Conservation (phyloP, 2,329 filamentous ascomycete species). For the Orbilia javanica region DNA sequence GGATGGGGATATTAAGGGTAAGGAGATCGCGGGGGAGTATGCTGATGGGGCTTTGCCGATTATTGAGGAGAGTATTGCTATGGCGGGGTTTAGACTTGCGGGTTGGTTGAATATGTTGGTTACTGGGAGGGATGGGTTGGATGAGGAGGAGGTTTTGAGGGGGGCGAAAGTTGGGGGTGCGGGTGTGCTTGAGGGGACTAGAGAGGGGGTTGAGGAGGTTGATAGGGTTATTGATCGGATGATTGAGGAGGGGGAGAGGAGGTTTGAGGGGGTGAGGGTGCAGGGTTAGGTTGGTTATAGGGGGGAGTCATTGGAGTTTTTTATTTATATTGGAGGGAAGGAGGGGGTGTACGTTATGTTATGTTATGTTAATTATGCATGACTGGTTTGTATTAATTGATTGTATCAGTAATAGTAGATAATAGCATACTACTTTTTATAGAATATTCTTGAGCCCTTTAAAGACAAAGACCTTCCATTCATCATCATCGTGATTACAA, state of each 20-base stretch:
- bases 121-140: conserved; percentile 59
- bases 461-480: too few species aligned
- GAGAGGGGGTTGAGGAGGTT: conserved; percentile 16
- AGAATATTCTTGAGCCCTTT: too few species aligned
- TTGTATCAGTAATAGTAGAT: background rate
- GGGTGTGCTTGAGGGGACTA: background rate
- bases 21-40: conserved; percentile 75
- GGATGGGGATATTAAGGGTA: conserved; percentile 69
- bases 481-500: too few species aligned
- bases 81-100: conserved; percentile 77
- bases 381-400: too few species aligned
- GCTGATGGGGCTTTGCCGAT: conserved; percentile 74
- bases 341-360: conserved; percentile 3
- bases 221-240: conserved; percentile 5
- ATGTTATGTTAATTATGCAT: too few species aligned
- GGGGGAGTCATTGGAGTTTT: conserved; percentile 26
- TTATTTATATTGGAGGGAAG: background rate
- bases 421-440: background rate
- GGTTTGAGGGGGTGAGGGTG: conserved; percentile 30
- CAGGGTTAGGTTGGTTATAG: conserved; percentile 22
- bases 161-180: background rate
- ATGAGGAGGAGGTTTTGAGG: background rate
- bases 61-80: conserved; percentile 76
- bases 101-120: conserved; percentile 76
- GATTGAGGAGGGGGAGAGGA: too few species aligned